Conservation (phyloP, 129 eudicot genomes). For the Gnaphalium uliginosum region DNA sequence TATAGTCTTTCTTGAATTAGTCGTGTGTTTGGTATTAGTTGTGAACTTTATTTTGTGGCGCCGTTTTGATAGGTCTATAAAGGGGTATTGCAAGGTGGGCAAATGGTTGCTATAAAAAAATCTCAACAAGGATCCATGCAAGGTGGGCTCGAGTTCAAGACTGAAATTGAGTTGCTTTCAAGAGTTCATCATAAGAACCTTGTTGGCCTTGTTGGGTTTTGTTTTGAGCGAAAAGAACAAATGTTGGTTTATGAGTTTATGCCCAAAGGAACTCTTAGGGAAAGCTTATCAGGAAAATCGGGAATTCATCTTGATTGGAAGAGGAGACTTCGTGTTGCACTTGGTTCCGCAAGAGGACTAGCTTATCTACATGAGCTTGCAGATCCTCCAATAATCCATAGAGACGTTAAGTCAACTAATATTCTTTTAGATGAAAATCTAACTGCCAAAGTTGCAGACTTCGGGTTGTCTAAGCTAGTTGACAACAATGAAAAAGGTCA, state of each 20-base stretch:
- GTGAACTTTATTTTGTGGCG: not conserved
- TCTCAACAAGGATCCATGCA: conserved; percentile 92
- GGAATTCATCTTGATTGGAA: conserved; percentile 87
- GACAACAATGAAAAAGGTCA: conserved; percentile 74
- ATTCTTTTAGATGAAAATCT: conserved; percentile 83
- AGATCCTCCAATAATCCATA: conserved; percentile 93
- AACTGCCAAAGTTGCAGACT: conserved; percentile 97
- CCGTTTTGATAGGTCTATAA: conserved; percentile 58
- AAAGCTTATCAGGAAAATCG: conserved; percentile 76
- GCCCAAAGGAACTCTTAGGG: conserved; percentile 89
- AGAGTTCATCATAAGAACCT: conserved; percentile 98
- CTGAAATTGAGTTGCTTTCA: conserved; percentile 93
- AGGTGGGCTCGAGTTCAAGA: conserved; percentile 93
- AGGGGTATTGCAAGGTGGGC: conserved; percentile 72
- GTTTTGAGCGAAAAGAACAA: conserved; percentile 92
- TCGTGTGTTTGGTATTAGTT: not conserved
- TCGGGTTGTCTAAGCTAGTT: conserved; percentile 88
- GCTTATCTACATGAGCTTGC: conserved; percentile 95
- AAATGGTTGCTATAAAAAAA: conserved; percentile 73
- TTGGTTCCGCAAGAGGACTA: conserved; percentile 91
- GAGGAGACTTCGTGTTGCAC: conserved; percentile 75
- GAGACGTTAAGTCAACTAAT: conserved; percentile 88
- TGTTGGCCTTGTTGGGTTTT: conserved; percentile 89
- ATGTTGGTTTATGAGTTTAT: conserved; percentile 92
- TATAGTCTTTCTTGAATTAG: not conserved